A percentile compares a stretch with the other conserved stretches of the same genome.
phyloP scores from a whole-genome alignment of 129 eudicot species.

The Scalesia atractyloides region DNA sequence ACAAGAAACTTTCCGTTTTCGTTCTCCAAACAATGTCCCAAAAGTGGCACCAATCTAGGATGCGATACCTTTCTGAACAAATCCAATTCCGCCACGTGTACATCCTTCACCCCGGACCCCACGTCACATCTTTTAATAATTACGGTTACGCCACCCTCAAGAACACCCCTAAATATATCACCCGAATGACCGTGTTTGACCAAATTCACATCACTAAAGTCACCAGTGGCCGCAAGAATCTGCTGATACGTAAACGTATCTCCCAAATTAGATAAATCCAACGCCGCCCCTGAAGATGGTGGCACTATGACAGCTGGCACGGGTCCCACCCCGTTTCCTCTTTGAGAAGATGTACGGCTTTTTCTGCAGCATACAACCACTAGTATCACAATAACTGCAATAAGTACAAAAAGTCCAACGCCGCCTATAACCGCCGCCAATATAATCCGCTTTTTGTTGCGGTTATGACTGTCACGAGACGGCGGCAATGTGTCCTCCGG shows the following conservation, averaged over 20 bases:
- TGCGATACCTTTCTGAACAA: conserved; percentile 71
- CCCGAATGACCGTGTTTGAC: conserved; percentile 91
- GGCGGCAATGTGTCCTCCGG: conserved; percentile 48
- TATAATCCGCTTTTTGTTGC: conserved; percentile 50
- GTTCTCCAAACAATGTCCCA: conserved; percentile 85
- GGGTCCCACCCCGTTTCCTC: conserved; percentile 67
- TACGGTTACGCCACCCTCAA: conserved; percentile 70
- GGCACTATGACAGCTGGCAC: conserved; percentile 44
- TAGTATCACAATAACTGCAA: conserved; percentile 36
- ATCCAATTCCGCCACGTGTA: conserved; percentile 65
- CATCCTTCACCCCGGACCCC: conserved; percentile 55
- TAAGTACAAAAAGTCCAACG: conserved; percentile 45
- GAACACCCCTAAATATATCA: conserved; percentile 67
- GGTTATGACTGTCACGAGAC: conserved; percentile 34
- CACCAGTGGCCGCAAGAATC: conserved; percentile 63
- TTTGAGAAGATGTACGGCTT: conserved; percentile 43
- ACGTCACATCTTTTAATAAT: conserved; percentile 61
- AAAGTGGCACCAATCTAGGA: conserved; percentile 79
- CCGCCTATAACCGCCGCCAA: conserved; percentile 72
- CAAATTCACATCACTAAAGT: conserved; percentile 60
- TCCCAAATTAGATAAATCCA: conserved; percentile 63
- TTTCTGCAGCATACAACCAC: conserved; percentile 53
- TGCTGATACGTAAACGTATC: conserved; percentile 72
- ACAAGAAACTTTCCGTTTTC: conserved; percentile 75
- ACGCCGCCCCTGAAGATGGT: conserved; percentile 34